Evolutionary conservation across 2,329 filamentous ascomycete genomes (phyloP).

Genomic region (Ophiostoma montium): DNA sequence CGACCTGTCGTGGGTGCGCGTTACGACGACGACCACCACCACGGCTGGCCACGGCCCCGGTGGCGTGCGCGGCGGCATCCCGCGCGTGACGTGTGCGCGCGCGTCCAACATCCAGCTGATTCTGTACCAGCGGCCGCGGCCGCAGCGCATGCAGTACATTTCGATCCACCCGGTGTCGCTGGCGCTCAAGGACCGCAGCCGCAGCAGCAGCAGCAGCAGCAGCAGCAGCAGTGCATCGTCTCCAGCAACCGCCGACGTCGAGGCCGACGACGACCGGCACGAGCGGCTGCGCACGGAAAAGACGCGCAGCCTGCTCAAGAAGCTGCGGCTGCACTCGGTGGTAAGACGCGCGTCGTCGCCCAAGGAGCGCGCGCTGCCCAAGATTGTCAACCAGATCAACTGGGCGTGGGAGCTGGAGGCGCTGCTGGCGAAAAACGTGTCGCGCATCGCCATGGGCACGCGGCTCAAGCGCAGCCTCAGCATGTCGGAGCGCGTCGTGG

Average conservation of each 20-base stretch:
- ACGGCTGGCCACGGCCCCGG: too few relatives aligned
- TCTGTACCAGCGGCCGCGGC: constrained; percentile 74
- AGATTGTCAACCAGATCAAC: constrained; percentile 86
- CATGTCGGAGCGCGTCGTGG: constrained; percentile 85
- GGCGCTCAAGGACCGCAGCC: constrained; percentile 60
- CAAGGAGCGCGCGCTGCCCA: constrained; percentile 67
- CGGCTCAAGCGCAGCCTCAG: constrained; percentile 74
- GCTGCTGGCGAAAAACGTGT: constrained; percentile 77
- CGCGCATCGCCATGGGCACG: constrained; percentile 52
- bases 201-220: constrained; percentile 7
- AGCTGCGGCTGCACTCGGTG: constrained; percentile 79
- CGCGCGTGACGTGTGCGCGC: constrained; percentile 58
- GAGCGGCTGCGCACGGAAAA: constrained; percentile 43
- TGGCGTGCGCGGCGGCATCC: constrained; percentile 33
- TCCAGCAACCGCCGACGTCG: constrained; percentile 32
- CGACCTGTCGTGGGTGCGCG: constrained; percentile 56
- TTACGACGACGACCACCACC: constrained; percentile 42
- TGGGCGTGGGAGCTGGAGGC: constrained; percentile 84
- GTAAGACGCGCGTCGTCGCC: constrained; percentile 59
- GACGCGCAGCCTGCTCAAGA: constrained; percentile 59
- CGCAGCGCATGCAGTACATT: constrained; percentile 88
- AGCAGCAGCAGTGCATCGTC: neutral
- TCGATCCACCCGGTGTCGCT: constrained; percentile 81
- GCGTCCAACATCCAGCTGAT: constrained; percentile 73
- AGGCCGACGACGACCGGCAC: constrained; percentile 58